Percentiles rank a stretch among this genome's conserved stretches.
Conservation (phyloP, 2,329 filamentous ascomycete genomes). For the Aspergillus unguis region DNA sequence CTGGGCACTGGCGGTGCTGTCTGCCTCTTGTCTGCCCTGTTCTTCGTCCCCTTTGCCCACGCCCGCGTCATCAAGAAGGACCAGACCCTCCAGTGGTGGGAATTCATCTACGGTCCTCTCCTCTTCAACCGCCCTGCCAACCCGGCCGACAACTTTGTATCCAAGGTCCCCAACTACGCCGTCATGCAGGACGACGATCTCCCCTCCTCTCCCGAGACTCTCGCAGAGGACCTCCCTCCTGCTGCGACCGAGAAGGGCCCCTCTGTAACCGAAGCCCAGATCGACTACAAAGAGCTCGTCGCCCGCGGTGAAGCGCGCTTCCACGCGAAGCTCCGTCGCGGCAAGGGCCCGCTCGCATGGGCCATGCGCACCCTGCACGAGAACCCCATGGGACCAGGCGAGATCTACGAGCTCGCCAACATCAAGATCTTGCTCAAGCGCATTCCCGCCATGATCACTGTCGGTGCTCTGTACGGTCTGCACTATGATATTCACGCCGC, state of each 20-base stretch:
- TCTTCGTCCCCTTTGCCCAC: constrained; percentile 71
- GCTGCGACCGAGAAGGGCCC: constrained; percentile 9
- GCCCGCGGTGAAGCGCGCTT: constrained; percentile 56
- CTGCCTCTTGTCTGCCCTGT: constrained; percentile 58
- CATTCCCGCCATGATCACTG: constrained; percentile 64
- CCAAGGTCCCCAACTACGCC: constrained; percentile 74
- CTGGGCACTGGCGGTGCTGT: constrained; percentile 63
- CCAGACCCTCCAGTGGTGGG: constrained; percentile 60
- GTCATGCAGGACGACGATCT: constrained; percentile 60
- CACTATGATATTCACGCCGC: constrained; percentile 80
- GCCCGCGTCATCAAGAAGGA: constrained; percentile 67
- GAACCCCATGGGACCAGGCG: constrained; percentile 68
- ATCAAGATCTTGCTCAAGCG: constrained; percentile 61
- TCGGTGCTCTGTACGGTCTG: constrained; percentile 66
- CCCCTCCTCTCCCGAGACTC: constrained; percentile 9
- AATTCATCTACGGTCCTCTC: constrained; percentile 60
- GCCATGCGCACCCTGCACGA: constrained; percentile 73
- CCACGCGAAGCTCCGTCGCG: constrained; percentile 61
- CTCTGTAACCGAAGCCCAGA: constrained; percentile 47
- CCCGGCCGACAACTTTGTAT: constrained; percentile 57
- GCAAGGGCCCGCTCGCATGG: constrained; percentile 71
- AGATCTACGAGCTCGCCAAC: constrained; percentile 73
- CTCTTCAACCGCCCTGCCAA: constrained; percentile 60
- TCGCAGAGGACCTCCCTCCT: constrained; percentile 40
- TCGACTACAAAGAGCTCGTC: constrained; percentile 61